Percentiles rank a stretch among this genome's conserved stretches.
Evolutionary conservation across 768 basidiomycete species (phyloP).

Genomic region (Leucosporidium scottii): DNA sequence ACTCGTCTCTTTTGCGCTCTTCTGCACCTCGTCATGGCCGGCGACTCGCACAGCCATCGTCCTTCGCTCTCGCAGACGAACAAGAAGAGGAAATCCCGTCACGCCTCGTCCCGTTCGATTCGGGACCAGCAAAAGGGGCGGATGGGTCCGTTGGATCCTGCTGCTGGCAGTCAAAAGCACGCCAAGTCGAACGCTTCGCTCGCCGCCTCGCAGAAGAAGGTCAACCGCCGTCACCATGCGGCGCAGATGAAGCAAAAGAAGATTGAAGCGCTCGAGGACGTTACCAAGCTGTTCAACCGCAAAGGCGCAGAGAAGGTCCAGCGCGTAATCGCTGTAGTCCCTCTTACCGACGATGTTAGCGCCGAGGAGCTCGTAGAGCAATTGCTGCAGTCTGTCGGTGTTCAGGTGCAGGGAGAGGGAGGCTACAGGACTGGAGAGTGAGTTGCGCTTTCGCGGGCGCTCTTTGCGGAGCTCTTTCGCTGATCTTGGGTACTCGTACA

Average conservation of each 20-base stretch:
- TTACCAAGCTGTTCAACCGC: constrained; percentile 63
- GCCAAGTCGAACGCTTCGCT: constrained; percentile 36
- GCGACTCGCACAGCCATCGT: constrained; percentile 56
- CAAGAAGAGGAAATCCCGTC: constrained; percentile 78
- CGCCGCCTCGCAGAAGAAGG: constrained; percentile 56
- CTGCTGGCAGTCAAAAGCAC: constrained; percentile 15
- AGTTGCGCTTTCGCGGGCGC: background rate
- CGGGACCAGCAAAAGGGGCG: constrained; percentile 54
- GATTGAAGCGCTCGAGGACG: constrained; percentile 58
- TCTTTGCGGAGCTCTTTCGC: background rate
- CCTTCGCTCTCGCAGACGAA: constrained; percentile 88
- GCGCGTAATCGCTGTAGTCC: constrained; percentile 78
- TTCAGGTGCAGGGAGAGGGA: constrained; percentile 47
- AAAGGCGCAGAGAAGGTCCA: constrained; percentile 66
- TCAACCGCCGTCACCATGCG: constrained; percentile 74
- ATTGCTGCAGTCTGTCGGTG: constrained; percentile 57
- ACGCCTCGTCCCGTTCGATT: constrained; percentile 59
- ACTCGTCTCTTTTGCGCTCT: too few species aligned
- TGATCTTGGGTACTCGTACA: constrained; percentile 10
- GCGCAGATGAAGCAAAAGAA: constrained; percentile 74
- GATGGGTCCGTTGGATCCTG: constrained; percentile 23
- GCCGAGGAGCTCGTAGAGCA: constrained; percentile 51
- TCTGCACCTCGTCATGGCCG: too few species aligned
- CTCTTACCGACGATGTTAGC: constrained; percentile 63
- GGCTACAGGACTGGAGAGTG: background rate